Evolutionary conservation across 306 rosid genomes (phyloP).

Genomic region (Dalbergia cultrata): DNA sequence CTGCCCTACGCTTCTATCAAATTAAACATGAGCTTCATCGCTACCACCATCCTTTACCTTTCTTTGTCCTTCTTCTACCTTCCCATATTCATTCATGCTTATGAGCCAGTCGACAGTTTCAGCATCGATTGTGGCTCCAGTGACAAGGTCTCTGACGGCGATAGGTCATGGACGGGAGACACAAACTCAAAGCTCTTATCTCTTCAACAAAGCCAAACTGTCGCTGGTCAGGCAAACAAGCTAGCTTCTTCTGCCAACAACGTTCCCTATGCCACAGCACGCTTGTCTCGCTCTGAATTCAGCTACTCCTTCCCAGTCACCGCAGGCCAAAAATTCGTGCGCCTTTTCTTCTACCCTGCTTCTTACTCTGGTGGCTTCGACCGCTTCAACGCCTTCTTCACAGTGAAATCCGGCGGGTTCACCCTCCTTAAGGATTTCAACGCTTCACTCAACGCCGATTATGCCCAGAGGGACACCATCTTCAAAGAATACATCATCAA

Average conservation of each 20-base stretch:
- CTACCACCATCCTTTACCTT: conserved; percentile 15
- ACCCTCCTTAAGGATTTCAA: conserved; percentile 45
- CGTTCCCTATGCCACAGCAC: not conserved
- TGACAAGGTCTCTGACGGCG: not conserved
- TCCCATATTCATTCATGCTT: not conserved
- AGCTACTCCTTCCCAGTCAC: conserved; percentile 42
- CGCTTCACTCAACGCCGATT: conserved; percentile 3
- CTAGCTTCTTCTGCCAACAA: not conserved
- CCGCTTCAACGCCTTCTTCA: conserved; percentile 32
- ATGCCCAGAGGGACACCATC: not conserved
- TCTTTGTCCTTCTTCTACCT: not conserved
- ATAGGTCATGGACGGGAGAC: conserved; percentile 35
- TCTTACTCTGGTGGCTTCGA: not conserved
- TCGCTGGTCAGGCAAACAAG: not conserved
- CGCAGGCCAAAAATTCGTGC: conserved; percentile 10
- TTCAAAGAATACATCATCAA: conserved; percentile 46
- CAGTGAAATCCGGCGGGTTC: conserved; percentile 17
- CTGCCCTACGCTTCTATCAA: not conserved
- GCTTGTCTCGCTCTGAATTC: conserved; percentile 37
- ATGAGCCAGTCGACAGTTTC: conserved; percentile 9
- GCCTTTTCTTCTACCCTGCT: conserved; percentile 27
- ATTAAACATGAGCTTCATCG: not conserved
- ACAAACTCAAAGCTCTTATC: conserved; percentile 19
- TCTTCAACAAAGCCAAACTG: not conserved
- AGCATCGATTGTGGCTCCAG: conserved; percentile 36